Base-by-base conservation (phyloP, 805 yeast species). In the Isabelozyma rhagii region DNA sequence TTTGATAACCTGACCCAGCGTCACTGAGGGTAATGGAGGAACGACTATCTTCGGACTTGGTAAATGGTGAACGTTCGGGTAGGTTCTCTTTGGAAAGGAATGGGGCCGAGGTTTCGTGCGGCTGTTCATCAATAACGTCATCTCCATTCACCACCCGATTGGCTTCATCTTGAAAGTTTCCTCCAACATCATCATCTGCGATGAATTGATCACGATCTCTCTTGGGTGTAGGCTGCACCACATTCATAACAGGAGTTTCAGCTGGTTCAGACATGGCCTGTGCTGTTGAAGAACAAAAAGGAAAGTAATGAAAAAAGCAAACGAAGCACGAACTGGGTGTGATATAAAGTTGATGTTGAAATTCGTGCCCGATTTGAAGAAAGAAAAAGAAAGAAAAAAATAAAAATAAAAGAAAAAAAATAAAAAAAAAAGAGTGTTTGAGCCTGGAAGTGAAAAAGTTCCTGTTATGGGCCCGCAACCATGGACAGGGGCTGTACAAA, bases 1-100 rank as follows among this genome's bases (percentile, higher is more conserved):
- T 54, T 8, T 69, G 67, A 54, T 68, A 73, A 2, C 78, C 78
- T 15, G 74, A 68, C 18, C 60, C 64, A 1, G 44, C 54, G 43
- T 64, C 66, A 52, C 67, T 63, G 41, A 59, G 50, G 10, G 64
- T 57, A 11, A 52, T 46, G 46, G 60, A 56, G 7, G 67, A 56
- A 44, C 61, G 47, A 6, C 45, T 52, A 13, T 46, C 47, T 25
- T 21, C 25, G 10, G 41, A 39, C 4, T 14, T 14, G 41, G 41
- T 11, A 8, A 11, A 14, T 14, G 43, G n/a, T 5, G 36, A 10
- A 8, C 36, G 2, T 13, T 31, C 36, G 7, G n/a, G 36, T 9
- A 9, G 5, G 36, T 31, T 31, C 10, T 9, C 36, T 10, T 31
- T 31, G 36, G 36, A 31, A 13, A 31, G 36, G 5, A 5, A 31